These are phyloP conservation scores for Tilletia indica DNA, from an alignment of 1,284 basidiomycete genomes.

Conservation along the genomic window DNA sequence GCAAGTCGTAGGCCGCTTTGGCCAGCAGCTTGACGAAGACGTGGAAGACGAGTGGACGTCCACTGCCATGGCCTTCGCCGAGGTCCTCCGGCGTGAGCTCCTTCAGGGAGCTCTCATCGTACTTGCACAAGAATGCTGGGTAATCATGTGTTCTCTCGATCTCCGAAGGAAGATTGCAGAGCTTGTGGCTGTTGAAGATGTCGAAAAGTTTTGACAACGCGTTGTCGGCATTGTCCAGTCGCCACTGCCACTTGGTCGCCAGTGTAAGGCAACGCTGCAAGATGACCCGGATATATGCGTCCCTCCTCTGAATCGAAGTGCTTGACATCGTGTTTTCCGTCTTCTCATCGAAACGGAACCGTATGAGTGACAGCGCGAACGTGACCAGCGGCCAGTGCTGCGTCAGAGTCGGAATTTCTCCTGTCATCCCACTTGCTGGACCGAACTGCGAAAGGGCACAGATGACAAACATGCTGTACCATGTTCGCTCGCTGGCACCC, in stretches of 20 bases:
- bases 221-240: constrained; percentile 60
- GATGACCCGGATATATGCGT: constrained; percentile 73
- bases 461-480: constrained; percentile 71
- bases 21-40: constrained; percentile 76
- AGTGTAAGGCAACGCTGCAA: constrained; percentile 73
- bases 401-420: constrained; percentile 60
- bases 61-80: constrained; percentile 52
- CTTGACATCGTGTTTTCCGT: constrained; percentile 60
- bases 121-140: constrained; percentile 71
- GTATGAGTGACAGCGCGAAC: constrained; percentile 26
- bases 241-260: constrained; percentile 73
- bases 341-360: constrained; percentile 65
- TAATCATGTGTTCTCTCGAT: constrained; percentile 63
- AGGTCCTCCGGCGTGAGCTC: constrained; percentile 19
- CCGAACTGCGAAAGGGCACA: constrained; percentile 79
- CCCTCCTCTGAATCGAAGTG: constrained; percentile 65
- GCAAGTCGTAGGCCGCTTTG: constrained; percentile 60
- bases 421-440: constrained; percentile 62
- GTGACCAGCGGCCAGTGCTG: constrained; percentile 68
- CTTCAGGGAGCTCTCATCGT: constrained; percentile 37
- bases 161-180: constrained; percentile 75
- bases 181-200: constrained; percentile 77
- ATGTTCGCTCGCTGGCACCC: constrained; percentile 59
- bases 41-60: constrained; percentile 63
- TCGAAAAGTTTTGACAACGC: constrained; percentile 70